These are phyloP conservation scores for Hypoxylon sp. DNA, from an alignment of 2,329 filamentous ascomycete genomes.

Conservation along the genomic window DNA sequence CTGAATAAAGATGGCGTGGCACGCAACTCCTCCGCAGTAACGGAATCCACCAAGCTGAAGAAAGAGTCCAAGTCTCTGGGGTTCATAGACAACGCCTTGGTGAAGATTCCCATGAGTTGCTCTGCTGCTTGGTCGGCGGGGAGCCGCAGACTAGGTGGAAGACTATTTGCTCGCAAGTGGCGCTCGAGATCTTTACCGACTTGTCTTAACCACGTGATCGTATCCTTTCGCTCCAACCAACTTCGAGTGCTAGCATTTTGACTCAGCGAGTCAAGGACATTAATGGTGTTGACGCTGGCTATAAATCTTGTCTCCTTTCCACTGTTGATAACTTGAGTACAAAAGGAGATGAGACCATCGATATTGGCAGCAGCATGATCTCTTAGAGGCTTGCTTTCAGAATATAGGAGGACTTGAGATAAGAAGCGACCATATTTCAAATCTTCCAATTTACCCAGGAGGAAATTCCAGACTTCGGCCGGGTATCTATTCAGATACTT, in stretches of 20 bases:
- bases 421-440: conserved; percentile 92
- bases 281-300: conserved; percentile 88
- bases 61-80: conserved; percentile 85
- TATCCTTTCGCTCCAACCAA: conserved; percentile 80
- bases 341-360: conserved; percentile 78
- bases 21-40: conserved; percentile 87
- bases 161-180: conserved; percentile 77
- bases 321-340: conserved; percentile 73
- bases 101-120: conserved; percentile 87
- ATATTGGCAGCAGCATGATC: conserved; percentile 81
- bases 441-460: conserved; percentile 85
- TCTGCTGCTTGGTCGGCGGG: conserved; percentile 91
- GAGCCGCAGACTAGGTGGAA: conserved; percentile 81
- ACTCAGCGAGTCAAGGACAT: conserved; percentile 85
- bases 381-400: conserved; percentile 80
- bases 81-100: conserved; percentile 81
- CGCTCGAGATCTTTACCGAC: conserved; percentile 85
- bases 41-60: conserved; percentile 85
- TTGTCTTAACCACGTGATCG: conserved; percentile 71
- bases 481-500: conserved; percentile 95
- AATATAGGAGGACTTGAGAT: conserved; percentile 84
- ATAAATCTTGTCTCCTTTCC: conserved; percentile 77
- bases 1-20: conserved; percentile 80
- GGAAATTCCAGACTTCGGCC: conserved; percentile 85
- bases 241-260: conserved; percentile 73